Evolutionary conservation across 768 basidiomycete species (phyloP).

Genomic region (Termitomyces eurrhizus): DNA sequence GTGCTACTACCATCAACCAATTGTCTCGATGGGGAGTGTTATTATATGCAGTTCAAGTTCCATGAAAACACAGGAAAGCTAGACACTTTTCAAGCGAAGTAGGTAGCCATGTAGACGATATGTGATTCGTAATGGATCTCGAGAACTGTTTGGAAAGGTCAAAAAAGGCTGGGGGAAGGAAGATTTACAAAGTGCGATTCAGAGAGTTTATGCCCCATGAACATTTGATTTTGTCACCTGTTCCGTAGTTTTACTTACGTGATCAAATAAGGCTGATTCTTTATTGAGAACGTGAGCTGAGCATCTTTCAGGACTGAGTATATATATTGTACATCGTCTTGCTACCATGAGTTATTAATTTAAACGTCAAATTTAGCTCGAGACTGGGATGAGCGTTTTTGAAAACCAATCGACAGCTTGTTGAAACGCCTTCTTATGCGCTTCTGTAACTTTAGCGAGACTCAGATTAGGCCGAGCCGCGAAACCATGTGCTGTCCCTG

Average conservation of each 20-base stretch:
- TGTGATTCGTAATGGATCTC: no score
- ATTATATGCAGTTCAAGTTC: background rate
- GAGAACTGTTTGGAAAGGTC: background rate
- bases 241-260: background rate
- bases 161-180: no score
- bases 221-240: background rate
- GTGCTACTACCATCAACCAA: background rate
- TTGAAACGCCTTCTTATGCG: slow-evolving; percentile 22
- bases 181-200: no score
- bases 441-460: slow-evolving; percentile 22
- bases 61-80: background rate
- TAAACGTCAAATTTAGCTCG: background rate
- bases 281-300: background rate
- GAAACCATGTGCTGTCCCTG: slow-evolving; percentile 25
- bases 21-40: background rate
- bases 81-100: background rate
- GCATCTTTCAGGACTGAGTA: background rate
- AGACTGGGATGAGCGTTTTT: slow-evolving; percentile 9
- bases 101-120: background rate
- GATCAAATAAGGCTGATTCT: background rate
- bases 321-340: background rate
- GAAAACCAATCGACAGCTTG: slow-evolving; percentile 23
- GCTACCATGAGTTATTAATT: background rate
- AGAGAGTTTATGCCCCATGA: background rate
- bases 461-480: slow-evolving; percentile 21